A percentile compares a stretch with the other conserved stretches of the same genome.
Evolutionary conservation across 306 rosid species (phyloP).

Genomic region (Senna tora): DNA sequence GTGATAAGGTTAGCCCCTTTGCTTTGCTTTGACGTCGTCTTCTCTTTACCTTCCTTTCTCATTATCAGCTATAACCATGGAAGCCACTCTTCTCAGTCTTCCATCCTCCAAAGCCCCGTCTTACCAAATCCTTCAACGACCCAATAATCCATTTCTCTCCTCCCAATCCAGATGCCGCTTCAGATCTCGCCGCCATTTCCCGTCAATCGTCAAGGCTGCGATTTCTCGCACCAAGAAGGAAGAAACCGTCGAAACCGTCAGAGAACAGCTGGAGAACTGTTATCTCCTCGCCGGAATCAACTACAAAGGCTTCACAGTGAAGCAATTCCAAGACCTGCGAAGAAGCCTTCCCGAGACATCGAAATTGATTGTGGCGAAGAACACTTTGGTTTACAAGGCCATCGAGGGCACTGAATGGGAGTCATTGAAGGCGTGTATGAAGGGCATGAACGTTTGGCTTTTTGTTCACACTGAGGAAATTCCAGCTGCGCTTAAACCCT

Average conservation of each 20-base stretch:
- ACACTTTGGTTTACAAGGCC: constrained; percentile 85
- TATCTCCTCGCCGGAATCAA: constrained; percentile 77
- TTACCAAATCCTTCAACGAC: constrained; percentile 37
- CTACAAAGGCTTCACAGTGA: constrained; percentile 87
- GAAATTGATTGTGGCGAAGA: constrained; percentile 79
- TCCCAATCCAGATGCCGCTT: constrained; percentile 19
- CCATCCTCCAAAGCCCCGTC: constrained; percentile 51
- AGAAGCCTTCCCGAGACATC: constrained; percentile 68
- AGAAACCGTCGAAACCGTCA: constrained; percentile 75
- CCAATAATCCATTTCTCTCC: constrained; percentile 55
- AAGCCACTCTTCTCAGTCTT: constrained; percentile 55
- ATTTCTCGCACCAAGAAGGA: constrained; percentile 81
- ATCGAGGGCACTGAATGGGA: constrained; percentile 83
- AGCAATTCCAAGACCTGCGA: constrained; percentile 89
- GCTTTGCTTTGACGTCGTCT: background rate
- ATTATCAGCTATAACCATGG: constrained; percentile 47
- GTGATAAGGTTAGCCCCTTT: constrained; percentile 39
- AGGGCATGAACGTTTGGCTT: constrained; percentile 96
- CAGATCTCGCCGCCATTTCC: constrained; percentile 36
- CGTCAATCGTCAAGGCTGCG: constrained; percentile 64
- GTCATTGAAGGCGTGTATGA: constrained; percentile 82
- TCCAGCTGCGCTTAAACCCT: constrained; percentile 80
- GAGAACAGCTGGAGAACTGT: constrained; percentile 70
- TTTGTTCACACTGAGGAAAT: constrained; percentile 88
- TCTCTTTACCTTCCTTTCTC: background rate